These are phyloP conservation scores for Colletotrichum aenigma DNA, from an alignment of 2,329 filamentous ascomycete genomes.

Conservation along the genomic window DNA sequence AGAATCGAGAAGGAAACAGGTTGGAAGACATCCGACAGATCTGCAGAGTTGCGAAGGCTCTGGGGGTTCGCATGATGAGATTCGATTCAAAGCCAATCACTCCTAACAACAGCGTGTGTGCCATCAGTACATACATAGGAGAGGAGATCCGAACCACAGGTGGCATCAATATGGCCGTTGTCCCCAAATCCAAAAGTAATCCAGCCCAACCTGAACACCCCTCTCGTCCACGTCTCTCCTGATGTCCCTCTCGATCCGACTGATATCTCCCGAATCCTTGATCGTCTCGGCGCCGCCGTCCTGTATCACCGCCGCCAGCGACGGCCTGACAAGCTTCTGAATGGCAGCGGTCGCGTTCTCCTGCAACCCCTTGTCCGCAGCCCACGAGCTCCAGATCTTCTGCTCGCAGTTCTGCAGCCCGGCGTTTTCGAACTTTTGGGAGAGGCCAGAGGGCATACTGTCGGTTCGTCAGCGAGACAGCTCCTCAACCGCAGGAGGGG, in stretches of 20 bases:
- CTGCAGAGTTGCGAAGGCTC: background rate
- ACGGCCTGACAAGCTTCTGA: background rate
- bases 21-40: slow-evolving; percentile 13
- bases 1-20: slow-evolving; percentile 13
- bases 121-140: background rate
- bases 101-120: background rate
- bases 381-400: slow-evolving; percentile 6
- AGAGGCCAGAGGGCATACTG: background rate
- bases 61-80: background rate
- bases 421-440: background rate
- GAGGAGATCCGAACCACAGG: background rate
- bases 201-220: background rate
- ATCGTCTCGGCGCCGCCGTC: slow-evolving; percentile 6
- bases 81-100: background rate
- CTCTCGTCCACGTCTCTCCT: background rate
- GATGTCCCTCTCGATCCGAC: background rate
- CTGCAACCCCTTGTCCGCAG: background rate
- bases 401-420: background rate
- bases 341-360: background rate
- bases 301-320: background rate
- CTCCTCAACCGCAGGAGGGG: no score
- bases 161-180: background rate
- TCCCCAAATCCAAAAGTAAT: slow-evolving; percentile 5
- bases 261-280: background rate
- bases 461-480: background rate